These are phyloP conservation scores for Tolypocladium guangdongense DNA, from an alignment of 2,329 filamentous ascomycete genomes.

Conservation along the genomic window DNA sequence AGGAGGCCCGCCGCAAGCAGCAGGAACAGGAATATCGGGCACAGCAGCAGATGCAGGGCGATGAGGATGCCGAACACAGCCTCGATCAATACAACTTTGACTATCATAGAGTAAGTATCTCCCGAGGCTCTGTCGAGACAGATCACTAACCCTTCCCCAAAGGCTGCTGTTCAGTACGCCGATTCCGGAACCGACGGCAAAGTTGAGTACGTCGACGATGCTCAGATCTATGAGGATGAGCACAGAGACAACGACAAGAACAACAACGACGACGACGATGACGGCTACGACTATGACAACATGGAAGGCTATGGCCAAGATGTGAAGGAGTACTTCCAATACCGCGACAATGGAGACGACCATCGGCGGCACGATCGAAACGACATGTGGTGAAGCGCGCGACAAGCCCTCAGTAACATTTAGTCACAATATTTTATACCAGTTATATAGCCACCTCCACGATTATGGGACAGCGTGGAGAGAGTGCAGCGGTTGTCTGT, in stretches of 20 bases:
- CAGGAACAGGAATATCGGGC: slow-evolving; percentile 38
- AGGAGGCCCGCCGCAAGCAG: slow-evolving; percentile 39
- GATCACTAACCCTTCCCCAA: slow-evolving; percentile 2
- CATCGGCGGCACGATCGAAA: slow-evolving; percentile 23
- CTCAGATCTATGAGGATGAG: slow-evolving; percentile 42
- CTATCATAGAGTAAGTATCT: slow-evolving; percentile 36
- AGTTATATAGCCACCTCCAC: slow-evolving; percentile 10
- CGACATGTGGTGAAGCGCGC: slow-evolving; percentile 31
- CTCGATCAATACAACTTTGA: slow-evolving; percentile 42
- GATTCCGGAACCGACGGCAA: slow-evolving; percentile 31
- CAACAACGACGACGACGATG: slow-evolving; percentile 20
- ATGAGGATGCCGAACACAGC: slow-evolving; percentile 34
- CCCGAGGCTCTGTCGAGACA: background rate
- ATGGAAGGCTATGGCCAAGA: slow-evolving; percentile 27
- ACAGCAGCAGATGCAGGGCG: slow-evolving; percentile 33
- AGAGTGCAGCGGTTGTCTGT: slow-evolving; percentile 4
- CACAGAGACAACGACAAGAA: slow-evolving; percentile 26
- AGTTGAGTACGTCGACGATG: slow-evolving; percentile 40
- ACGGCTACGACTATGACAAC: slow-evolving; percentile 26
- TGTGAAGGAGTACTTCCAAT: slow-evolving; percentile 29
- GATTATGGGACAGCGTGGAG: slow-evolving; percentile 3
- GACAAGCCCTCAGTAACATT: slow-evolving; percentile 2
- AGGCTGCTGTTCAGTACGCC: slow-evolving; percentile 36
- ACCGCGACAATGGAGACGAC: slow-evolving; percentile 22
- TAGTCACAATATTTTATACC: slow-evolving; percentile 4